Evolutionary conservation across 2,329 filamentous ascomycete species (phyloP).

Genomic region (Calonectria hongkongensis): DNA sequence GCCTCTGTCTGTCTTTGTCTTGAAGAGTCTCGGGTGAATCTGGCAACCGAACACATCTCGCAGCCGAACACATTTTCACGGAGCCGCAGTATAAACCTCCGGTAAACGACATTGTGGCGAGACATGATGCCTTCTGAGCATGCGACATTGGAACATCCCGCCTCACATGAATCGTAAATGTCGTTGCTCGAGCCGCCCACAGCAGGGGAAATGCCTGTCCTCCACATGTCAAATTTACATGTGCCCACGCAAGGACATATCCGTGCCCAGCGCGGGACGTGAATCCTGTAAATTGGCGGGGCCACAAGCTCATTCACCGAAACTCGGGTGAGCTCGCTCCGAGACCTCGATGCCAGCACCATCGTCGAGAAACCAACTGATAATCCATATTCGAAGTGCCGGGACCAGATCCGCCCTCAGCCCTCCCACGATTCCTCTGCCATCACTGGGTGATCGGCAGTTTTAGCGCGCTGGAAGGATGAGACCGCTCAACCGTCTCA

Average conservation of each 20-base stretch:
- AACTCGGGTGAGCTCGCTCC: constrained; percentile 29
- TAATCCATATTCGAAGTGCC: neutral
- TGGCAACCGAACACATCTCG: neutral
- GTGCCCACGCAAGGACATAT: neutral
- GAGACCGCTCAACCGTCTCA: neutral
- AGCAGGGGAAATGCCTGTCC: constrained; percentile 38
- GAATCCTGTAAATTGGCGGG: constrained; percentile 12
- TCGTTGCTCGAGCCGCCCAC: constrained; percentile 1
- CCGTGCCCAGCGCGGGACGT: constrained; percentile 4
- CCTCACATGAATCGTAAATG: constrained; percentile 36
- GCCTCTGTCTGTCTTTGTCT: constrained; percentile 7
- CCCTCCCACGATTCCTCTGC: neutral
- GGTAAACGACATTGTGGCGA: neutral
- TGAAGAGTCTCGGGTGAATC: neutral
- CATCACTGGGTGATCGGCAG: neutral
- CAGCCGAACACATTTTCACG: constrained; percentile 5
- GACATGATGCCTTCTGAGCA: constrained; percentile 27
- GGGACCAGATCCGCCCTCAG: constrained; percentile 8
- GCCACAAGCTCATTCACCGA: constrained; percentile 15
- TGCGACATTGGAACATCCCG: neutral
- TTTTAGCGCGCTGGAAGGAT: neutral
- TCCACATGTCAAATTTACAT: constrained; percentile 34
- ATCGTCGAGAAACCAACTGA: neutral
- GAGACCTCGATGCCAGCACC: constrained; percentile 3
- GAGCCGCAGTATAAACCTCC: neutral